phyloP scores from a whole-genome alignment of 2,329 filamentous ascomycete genomes.

The Coniochaeta prunicola region DNA sequence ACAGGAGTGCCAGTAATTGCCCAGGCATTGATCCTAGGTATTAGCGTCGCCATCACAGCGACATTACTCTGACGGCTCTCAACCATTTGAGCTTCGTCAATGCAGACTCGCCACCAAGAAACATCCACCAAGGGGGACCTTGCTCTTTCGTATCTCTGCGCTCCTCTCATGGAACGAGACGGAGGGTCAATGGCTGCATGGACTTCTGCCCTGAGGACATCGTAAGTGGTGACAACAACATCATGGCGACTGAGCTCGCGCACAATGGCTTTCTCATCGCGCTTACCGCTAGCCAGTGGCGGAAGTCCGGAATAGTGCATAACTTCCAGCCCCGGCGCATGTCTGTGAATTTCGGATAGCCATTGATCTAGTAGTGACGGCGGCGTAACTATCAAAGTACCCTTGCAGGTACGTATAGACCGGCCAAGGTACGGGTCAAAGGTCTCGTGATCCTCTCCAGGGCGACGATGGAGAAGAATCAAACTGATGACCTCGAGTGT shows the following conservation, averaged over 20 bases:
- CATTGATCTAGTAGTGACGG: constrained; percentile 52
- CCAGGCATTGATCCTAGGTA: constrained; percentile 85
- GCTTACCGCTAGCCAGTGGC: constrained; percentile 24
- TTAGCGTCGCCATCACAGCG: constrained; percentile 68
- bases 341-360: constrained; percentile 50
- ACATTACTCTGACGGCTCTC: constrained; percentile 82
- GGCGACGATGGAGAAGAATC: constrained; percentile 54
- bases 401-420: constrained; percentile 38
- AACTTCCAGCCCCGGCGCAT: constrained; percentile 50
- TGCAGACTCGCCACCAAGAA: constrained; percentile 78
- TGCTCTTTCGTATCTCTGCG: constrained; percentile 56
- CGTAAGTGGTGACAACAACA: constrained; percentile 58
- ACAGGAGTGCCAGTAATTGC: constrained; percentile 87
- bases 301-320: constrained; percentile 46
- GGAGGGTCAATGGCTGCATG: constrained; percentile 68
- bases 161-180: constrained; percentile 57
- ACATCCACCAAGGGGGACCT: constrained; percentile 74
- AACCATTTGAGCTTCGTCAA: constrained; percentile 85
- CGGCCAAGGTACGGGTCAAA: constrained; percentile 32
- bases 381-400: constrained; percentile 57
- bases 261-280: constrained; percentile 31
- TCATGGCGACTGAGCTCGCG: constrained; percentile 43
- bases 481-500: constrained; percentile 69
- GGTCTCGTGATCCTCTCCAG: constrained; percentile 8
- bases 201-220: constrained; percentile 70